These are phyloP conservation scores for Coleophoma cylindrospora DNA, from an alignment of 2,329 filamentous ascomycete species.

Conservation along the genomic window DNA sequence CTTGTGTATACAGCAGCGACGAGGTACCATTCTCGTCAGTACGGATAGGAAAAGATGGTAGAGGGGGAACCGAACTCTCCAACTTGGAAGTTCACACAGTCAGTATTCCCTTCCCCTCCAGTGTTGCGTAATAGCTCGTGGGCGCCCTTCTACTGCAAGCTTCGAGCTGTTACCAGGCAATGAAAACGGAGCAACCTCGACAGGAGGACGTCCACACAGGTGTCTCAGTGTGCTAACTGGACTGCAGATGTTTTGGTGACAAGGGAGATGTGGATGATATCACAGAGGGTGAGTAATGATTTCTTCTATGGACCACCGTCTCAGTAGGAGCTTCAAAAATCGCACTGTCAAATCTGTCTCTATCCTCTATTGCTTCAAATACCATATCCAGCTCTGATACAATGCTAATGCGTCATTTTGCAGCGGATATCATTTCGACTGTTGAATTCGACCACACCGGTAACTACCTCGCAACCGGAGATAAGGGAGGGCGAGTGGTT, in stretches of 20 bases:
- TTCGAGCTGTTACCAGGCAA: too few relatives aligned
- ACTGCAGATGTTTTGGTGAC: conserved; percentile 89
- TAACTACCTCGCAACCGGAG: conserved; percentile 85
- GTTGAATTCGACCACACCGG: conserved; percentile 89
- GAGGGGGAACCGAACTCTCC: conserved; percentile 91
- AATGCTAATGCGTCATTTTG: conserved; percentile 13
- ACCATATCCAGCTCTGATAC: too few relatives aligned
- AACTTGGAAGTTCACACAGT: conserved; percentile 99
- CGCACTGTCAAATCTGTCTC: too few relatives aligned
- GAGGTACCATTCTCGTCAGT: conserved; percentile 23
- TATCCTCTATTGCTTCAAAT: too few relatives aligned
- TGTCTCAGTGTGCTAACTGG: conserved; percentile 16
- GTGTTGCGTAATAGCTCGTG: background rate
- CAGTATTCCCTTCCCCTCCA: conserved; percentile 16
- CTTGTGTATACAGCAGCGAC: conserved; percentile 7
- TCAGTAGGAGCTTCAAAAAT: too few relatives aligned
- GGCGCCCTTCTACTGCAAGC: too few relatives aligned
- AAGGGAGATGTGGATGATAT: conserved; percentile 88
- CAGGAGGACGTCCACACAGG: background rate
- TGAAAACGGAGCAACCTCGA: too few relatives aligned
- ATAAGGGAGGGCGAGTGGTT: conserved; percentile 82
- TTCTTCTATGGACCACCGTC: too few relatives aligned
- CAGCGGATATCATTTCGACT: conserved; percentile 87
- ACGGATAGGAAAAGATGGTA: conserved; percentile 69
- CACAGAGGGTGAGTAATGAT: conserved; percentile 26